Base-by-base conservation (phyloP, 2,329 filamentous ascomycete genomes). In the Pseudogymnoascus sp. region DNA sequence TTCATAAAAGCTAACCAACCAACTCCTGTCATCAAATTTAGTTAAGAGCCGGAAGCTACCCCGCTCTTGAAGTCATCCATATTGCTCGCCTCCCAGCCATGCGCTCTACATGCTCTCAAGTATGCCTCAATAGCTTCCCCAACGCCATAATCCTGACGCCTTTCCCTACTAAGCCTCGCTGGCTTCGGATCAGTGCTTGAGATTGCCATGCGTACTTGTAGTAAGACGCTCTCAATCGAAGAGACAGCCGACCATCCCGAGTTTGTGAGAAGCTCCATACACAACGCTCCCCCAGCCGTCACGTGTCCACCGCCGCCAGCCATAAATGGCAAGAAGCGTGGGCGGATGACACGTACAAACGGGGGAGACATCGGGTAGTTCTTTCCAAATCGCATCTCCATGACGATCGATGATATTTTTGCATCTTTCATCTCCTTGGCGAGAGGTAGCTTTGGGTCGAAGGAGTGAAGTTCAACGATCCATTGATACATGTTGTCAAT, bases 381-480 rank as follows among this genome's bases (percentile, higher is more conserved):
- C 12, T 83, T 80, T 2, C 89, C 86, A 70, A 96, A 96, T 2
- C 91, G 89, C 44, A 96, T 77, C 74, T 96, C 92, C 10, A 95
- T 75, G 0, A 96, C 85, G 40, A 96, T 78, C 70, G 89, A 92
- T 21, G 79, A 82, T 63, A 88, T 68, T 0, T 78, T 79, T 0
- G 77, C 79, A 2, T 72, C 69, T 72, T 86, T 84, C 84, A 96
- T 91, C 70, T 96, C 92, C 62, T 82, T 72, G 0, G 89, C 86
- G 0, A 97, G 78, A 0, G 89, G 90, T 0, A 94, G 79, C 1
- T 76, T 73, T 0, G 77, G 67, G 23, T 91, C 87, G 70, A 96
- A 96, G 47, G 87, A 90, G 73, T 96, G 92, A 1, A 97, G 78
- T 73, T 96, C 90, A 5, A 95, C 86, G 64, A 96, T 91, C 92